Base-by-base conservation (phyloP, 768 basidiomycete species). In the Phaeotremella fagi region DNA sequence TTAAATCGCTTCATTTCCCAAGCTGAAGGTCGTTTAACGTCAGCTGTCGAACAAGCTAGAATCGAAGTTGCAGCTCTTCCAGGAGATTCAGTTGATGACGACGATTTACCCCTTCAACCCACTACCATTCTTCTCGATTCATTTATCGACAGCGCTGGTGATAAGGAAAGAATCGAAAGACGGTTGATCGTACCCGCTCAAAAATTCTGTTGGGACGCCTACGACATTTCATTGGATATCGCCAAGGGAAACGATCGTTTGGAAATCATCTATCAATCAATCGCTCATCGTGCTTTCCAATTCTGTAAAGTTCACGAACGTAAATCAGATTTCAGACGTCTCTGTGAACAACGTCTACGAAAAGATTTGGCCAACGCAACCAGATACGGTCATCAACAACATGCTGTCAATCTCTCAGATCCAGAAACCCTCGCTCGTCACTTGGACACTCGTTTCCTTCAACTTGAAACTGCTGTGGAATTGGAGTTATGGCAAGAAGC, bases 401-500 rank as follows among this genome's bases (percentile, higher is more conserved):
- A 95, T 72, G 81, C 90, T 1, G 91, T 99, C 80, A 95, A 95
- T 77, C 84, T 98, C 33, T 85, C 88, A 52, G 94, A 98, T 72
- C 82, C 90, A 12, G 94, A 97, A 65, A 94, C 86, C 6, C 85
- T 97, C 45, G 87, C 94, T 68, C 89, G 89, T 64, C 88, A 95
- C 75, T 86, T 98, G 55, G 94, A 97, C 72, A 92, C 90, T 16
- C 89, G 92, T 51, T 98, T 99, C 73, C 87, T 88, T 24, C 92
- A 98, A 78, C 82, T 98, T 58, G 90, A 91, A 67, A 88, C 90
- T 18, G 91, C 91, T 1, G 91, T 98, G 63, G 91, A 98, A 74
- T 85, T 99, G 59, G 94, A 99, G 76, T 81, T 99, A 24, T 99
- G 94, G 94, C 92, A 97, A 70, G 94, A 97, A 69, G 94, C 90